Percentiles rank a stretch among this genome's conserved stretches.
Evolutionary conservation across 169 alveolate species (phyloP).

Genomic region (Toxoplasma gondii): DNA sequence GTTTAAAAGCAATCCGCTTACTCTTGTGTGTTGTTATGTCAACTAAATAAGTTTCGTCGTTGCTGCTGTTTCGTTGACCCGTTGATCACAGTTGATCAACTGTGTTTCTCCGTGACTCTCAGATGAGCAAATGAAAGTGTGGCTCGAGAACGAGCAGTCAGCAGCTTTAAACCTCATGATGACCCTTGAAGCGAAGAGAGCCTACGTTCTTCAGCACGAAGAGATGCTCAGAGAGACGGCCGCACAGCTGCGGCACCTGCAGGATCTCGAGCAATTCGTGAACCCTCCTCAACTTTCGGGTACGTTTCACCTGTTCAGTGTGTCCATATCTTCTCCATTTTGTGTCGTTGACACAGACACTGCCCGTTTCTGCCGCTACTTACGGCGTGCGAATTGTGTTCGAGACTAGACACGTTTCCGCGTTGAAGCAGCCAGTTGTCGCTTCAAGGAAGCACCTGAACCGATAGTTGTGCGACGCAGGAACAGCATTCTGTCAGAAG

Average conservation of each 20-base stretch:
- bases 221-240: slow-evolving; percentile 40
- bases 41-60: too few species aligned
- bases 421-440: too few species aligned
- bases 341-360: too few species aligned
- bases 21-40: too few species aligned
- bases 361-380: too few species aligned
- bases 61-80: neutral
- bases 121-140: slow-evolving; percentile 51
- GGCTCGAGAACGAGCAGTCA: slow-evolving; percentile 54
- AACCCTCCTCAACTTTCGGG: slow-evolving; percentile 52
- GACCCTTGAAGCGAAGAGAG: slow-evolving; percentile 54
- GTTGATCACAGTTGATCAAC: neutral
- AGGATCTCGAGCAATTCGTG: slow-evolving; percentile 35
- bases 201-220: slow-evolving; percentile 43
- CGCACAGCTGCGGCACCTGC: slow-evolving; percentile 27
- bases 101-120: neutral
- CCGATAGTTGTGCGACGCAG: too few species aligned
- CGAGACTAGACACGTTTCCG: too few species aligned
- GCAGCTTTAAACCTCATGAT: slow-evolving; percentile 46
- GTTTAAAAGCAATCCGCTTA: too few species aligned
- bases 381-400: too few species aligned
- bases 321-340: neutral
- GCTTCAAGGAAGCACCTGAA: too few species aligned
- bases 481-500: too few species aligned
- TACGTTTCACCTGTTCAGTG: neutral